Conservation (phyloP, 1,139 yeast genomes). For the Diutina pseudorugosa region DNA sequence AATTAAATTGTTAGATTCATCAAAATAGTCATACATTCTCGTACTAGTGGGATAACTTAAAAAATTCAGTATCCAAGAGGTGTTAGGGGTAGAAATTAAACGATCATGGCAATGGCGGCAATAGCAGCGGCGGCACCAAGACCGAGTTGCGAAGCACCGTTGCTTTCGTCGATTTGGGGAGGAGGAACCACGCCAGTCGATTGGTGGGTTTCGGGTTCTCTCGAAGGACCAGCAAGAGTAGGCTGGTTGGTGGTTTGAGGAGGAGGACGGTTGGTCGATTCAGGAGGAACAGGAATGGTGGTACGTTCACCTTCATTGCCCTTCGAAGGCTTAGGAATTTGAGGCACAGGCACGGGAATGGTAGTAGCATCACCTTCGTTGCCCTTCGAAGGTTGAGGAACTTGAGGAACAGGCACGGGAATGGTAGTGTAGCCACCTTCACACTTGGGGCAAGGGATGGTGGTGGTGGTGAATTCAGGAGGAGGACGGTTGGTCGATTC, state of each 20-base stretch:
- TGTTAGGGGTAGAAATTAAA: neutral
- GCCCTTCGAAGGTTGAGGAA: no score
- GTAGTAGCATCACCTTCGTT: neutral
- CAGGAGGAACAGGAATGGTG: neutral
- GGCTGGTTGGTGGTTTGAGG: no score
- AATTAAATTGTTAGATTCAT: no score
- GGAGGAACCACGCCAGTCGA: neutral
- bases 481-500: neutral
- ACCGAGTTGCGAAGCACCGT: neutral
- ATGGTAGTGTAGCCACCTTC: neutral
- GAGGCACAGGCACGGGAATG: neutral
- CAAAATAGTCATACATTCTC: no score
- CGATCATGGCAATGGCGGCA: neutral
- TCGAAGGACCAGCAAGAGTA: neutral
- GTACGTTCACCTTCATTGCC: neutral
- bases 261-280: neutral
- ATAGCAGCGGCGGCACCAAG: slow-evolving; percentile 1
- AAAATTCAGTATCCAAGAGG: neutral
- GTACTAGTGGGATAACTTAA: no score
- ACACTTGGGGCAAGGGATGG: neutral
- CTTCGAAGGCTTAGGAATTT: no score
- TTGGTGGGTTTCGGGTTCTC: neutral
- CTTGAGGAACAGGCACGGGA: no score
- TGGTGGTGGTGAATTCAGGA: no score
- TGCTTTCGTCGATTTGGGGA: neutral